phyloP scores from a whole-genome alignment of 176 grass and related monocot genomes.

The Cenchrus americanus region DNA sequence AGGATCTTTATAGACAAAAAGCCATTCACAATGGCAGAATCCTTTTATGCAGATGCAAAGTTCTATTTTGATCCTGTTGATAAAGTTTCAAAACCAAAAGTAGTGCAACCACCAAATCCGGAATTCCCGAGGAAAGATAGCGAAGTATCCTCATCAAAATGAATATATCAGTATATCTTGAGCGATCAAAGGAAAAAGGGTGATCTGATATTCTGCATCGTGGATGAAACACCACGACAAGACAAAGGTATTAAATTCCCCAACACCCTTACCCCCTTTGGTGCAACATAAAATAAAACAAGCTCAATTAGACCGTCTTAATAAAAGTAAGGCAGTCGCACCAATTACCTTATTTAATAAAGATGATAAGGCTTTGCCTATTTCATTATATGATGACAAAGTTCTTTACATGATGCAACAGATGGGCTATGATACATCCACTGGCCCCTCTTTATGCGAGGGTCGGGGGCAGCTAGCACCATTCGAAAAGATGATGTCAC shows the following conservation, averaged over 20 bases:
- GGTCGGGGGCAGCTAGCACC: neutral
- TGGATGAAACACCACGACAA: neutral
- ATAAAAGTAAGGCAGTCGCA: neutral
- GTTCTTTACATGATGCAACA: constrained; percentile 13
- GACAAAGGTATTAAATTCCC: neutral
- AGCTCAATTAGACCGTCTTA: neutral
- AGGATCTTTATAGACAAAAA: neutral
- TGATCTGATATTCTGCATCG: neutral
- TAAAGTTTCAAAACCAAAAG: neutral
- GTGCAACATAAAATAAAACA: neutral
- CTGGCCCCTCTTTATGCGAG: neutral
- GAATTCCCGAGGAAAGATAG: fast-evolving
- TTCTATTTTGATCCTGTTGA: neutral
- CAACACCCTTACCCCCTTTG: neutral
- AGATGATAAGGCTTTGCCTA: neutral
- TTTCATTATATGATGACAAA: neutral
- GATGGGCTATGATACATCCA: neutral
- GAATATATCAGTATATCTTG: neutral
- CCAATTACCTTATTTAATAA: neutral
- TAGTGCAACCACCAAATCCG: neutral
- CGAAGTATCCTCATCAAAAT: neutral
- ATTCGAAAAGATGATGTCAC: neutral
- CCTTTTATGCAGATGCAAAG: neutral
- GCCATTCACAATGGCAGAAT: neutral
- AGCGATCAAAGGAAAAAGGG: neutral